Evolutionary conservation across 768 basidiomycete genomes (phyloP).

Genomic region (Pulveroboletus sp.): DNA sequence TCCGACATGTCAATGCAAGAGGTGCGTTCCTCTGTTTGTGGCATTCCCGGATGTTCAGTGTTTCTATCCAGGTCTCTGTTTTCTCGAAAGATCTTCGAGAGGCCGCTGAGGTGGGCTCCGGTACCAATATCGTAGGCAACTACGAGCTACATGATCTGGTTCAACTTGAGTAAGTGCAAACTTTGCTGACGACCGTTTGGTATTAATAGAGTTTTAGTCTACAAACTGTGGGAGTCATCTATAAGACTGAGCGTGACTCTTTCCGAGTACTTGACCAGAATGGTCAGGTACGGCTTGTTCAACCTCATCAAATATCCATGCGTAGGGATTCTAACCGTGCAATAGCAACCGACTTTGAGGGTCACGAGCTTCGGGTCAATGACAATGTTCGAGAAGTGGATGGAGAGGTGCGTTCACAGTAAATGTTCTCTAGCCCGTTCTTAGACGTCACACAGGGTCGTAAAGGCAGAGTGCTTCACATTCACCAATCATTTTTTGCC

Average conservation of each 20-base stretch:
- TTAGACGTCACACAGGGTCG: constrained; percentile 47
- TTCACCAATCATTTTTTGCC: constrained; percentile 89
- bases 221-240: constrained; percentile 94
- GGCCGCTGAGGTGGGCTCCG: constrained; percentile 94
- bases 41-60: neutral
- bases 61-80: constrained; percentile 69
- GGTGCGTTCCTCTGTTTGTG: constrained; percentile 39
- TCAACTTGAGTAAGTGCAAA: constrained; percentile 78
- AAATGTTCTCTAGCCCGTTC: neutral
- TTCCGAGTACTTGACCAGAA: constrained; percentile 97
- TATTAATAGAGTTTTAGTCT: constrained; percentile 43
- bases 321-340: constrained; percentile 75
- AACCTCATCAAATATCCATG: constrained; percentile 94
- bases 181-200: neutral
- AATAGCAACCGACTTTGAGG: constrained; percentile 86
- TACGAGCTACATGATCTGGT: constrained; percentile 97
- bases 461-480: constrained; percentile 87
- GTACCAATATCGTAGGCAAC: constrained; percentile 84
- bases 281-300: constrained; percentile 81
- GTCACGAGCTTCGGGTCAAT: constrained; percentile 78
- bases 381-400: constrained; percentile 93
- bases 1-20: constrained; percentile 98
- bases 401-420: constrained; percentile 59
- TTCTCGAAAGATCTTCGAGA: constrained; percentile 97
- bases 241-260: constrained; percentile 92